phyloP scores from a whole-genome alignment of 2,329 filamentous ascomycete genomes.

The Botrytis tulipae region DNA sequence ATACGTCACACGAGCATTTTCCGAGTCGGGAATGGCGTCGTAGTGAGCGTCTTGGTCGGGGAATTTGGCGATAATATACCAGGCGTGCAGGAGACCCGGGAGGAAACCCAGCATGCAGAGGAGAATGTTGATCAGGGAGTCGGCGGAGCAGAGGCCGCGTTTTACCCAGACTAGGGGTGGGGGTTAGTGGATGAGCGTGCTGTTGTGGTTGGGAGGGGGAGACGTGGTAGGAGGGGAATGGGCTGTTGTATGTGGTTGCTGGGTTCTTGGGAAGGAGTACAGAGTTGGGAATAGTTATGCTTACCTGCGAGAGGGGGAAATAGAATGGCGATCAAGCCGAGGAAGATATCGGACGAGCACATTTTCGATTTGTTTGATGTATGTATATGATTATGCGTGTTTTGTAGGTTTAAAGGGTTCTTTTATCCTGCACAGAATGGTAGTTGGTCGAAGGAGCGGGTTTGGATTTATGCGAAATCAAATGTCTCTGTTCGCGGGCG shows the following conservation, averaged over 20 bases:
- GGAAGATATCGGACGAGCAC: constrained; percentile 62
- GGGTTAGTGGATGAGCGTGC: neutral
- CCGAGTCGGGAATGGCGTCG: constrained; percentile 49
- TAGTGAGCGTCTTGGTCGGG: constrained; percentile 75
- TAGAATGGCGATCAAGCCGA: constrained; percentile 62
- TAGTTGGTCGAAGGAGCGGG: neutral
- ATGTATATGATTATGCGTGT: neutral
- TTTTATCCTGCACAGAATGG: neutral
- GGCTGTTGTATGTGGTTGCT: neutral
- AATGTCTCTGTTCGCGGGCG: constrained; percentile 13
- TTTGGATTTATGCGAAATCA: constrained; percentile 9
- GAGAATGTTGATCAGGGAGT: constrained; percentile 92
- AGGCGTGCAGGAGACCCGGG: constrained; percentile 88
- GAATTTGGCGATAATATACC: constrained; percentile 95
- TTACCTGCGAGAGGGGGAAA: constrained; percentile 65
- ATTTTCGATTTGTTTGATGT: constrained; percentile 41
- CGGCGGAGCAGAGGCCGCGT: constrained; percentile 84
- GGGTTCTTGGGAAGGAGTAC: neutral
- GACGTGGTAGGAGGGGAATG: neutral
- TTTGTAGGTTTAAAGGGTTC: neutral
- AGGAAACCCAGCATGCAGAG: constrained; percentile 78
- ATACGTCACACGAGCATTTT: constrained; percentile 66
- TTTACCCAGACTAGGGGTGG: constrained; percentile 85
- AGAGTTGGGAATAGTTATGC: constrained; percentile 34
- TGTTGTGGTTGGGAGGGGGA: too few relatives aligned